Percentiles rank a stretch among this genome's conserved stretches.
phyloP scores from a whole-genome alignment of 805 yeast genomes.

The Saccharomycopsis oosterbeekiorum region DNA sequence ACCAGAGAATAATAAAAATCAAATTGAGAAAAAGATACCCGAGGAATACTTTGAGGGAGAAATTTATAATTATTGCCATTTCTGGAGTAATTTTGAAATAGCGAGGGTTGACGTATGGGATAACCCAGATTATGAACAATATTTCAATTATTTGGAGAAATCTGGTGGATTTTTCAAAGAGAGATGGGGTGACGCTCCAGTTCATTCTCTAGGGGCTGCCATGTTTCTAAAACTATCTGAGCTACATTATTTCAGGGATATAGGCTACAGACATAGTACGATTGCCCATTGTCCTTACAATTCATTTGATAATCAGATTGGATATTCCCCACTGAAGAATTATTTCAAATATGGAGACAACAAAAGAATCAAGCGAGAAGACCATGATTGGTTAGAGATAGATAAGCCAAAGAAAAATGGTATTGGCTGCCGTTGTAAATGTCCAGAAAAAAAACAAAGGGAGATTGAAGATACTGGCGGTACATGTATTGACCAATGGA shows the following conservation, averaged over 20 bases:
- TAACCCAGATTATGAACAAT: constrained; percentile 52
- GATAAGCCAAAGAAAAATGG: constrained; percentile 36
- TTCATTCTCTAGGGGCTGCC: constrained; percentile 80
- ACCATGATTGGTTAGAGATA: constrained; percentile 22
- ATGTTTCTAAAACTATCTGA: constrained; percentile 59
- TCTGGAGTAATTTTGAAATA: constrained; percentile 91
- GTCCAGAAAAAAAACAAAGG: constrained; percentile 41
- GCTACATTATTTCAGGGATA: constrained; percentile 84
- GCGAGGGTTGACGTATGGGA: constrained; percentile 72
- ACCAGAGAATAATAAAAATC: constrained; percentile 19
- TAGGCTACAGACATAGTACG: constrained; percentile 79
- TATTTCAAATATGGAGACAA: constrained; percentile 27
- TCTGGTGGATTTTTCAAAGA: constrained; percentile 82
- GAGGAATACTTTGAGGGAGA: constrained; percentile 57
- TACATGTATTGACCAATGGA: constrained; percentile 46
- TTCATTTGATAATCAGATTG: constrained; percentile 42
- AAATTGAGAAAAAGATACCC: constrained; percentile 20
- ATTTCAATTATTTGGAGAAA: constrained; percentile 57
- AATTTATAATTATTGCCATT: constrained; percentile 73
- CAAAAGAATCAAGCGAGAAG: constrained; percentile 28
- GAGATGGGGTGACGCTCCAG: constrained; percentile 97
- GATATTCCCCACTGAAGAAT: constrained; percentile 28
- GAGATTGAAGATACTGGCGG: constrained; percentile 51
- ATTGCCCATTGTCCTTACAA: constrained; percentile 78
- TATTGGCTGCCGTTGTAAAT: constrained; percentile 79